Base-by-base conservation (phyloP, 192 early-diverging fungal species). In the Gigaspora rosea region DNA sequence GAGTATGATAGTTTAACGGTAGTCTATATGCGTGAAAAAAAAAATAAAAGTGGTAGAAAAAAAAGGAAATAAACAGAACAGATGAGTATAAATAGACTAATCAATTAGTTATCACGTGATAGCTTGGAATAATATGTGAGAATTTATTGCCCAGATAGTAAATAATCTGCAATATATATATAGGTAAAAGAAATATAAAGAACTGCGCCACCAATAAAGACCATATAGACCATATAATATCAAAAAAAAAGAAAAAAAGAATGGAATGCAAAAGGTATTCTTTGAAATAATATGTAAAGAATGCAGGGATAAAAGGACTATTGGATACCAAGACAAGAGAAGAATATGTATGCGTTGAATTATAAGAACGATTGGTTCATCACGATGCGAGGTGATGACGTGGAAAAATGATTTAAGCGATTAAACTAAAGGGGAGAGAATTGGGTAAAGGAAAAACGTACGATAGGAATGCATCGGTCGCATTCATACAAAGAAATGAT, bases 61-160 rank as follows among this genome's bases (percentile, higher is more conserved):
- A 65, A 66, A 66, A 66, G 64, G 64, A 66, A 66, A 66, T 66
- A 41, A 66, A 41, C 36, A 35, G 64, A 41, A 41, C 41, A 41
- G 41, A 7, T 41, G 41, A 41, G 41, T 41, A 41, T 41, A 41
- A 41, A 41, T 41, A 41, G 41, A 41, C 41, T 41, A 41, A 41
- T 41, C 41, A 7, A 41, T 41, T 41, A 11, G 8, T 32, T 62
- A 62, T 62, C 59, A 62, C 33, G 59, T 62, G 59, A 33, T 33
- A 13, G 11, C 15, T 12, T 33, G 13, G 59, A 13, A 62, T 32
- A 62, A 18, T 32, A 62, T 12, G 13, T 32, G 59, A 41, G 59
- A 33, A 66, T 66, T 66, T 35, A 66, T 18, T 5, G 36, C 36
- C 32, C 18, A 66, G 33, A 66, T 66, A 41, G 64, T 66, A 5